Base-by-base conservation (phyloP, 139 green algal genomes). In the Pleodorina starrii region DNA sequence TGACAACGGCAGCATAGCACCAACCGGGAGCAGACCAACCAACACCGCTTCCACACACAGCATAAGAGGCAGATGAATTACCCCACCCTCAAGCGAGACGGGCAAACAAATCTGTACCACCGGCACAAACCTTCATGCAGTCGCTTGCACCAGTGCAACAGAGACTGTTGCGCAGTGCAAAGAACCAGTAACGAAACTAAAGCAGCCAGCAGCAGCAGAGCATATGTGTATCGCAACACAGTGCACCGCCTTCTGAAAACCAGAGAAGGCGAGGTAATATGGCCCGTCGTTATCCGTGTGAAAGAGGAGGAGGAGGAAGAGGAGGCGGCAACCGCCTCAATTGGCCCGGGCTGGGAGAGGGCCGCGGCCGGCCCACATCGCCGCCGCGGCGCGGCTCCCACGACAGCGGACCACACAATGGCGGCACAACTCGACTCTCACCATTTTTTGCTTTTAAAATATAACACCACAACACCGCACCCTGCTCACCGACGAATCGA, bases 151-250 rank as follows among this genome's bases (percentile, higher is more conserved):
- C 68, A 2, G 32, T 76, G 68, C 46, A 29, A 32, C 68, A 76
- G 46, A 48, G 35, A 32, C 10, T 46, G 36, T 76, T 76, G 68
- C 68, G 7, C 68, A 46, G 68, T 29, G 35, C 35, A 76, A 76
- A 76, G 7, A 76, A 76, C 68, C 54, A 66, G 54, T 66, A 12
- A 32, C 29, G 54, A 66, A n/a, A n/a, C n/a, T n/a, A 57, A 57
- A 57, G 48, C 48, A 57, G 48, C 48, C 48, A 57, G 48, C 32
- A 73, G 29, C 63, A 73, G 29, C 63, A 73, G 35, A 19, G 16
- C 17, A 76, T 32, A 44, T 76, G 68, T 76, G 9, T 76, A 76
- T 76, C 68, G 46, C 68, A 48, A 76, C 68, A 76, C 68, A 25
- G 32, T 48, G 68, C 68, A 76, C 35, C 68, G 5, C 32, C 57